Percentiles rank a stretch among this genome's conserved stretches.
Evolutionary conservation across 1,284 basidiomycete genomes (phyloP).

Genomic region (Cryptococcus maquisensis): DNA sequence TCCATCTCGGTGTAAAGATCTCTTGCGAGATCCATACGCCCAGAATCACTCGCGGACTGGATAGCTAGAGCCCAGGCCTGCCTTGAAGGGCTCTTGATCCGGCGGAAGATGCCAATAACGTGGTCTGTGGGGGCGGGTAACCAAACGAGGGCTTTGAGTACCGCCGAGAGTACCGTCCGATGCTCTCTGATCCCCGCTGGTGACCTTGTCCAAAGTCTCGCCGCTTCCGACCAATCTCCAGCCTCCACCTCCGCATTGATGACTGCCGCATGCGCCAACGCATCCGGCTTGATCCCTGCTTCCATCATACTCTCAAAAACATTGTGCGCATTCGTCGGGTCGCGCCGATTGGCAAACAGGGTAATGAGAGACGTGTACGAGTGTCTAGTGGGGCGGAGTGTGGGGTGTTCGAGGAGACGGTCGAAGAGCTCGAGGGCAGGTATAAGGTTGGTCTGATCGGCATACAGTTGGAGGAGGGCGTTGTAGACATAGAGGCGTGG

Average conservation of each 20-base stretch:
- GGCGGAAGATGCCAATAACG: conserved; percentile 63
- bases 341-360: conserved; percentile 62
- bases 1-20: conserved; percentile 69
- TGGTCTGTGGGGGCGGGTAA: conserved; percentile 70
- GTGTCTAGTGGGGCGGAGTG: conserved; percentile 54
- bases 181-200: conserved; percentile 50
- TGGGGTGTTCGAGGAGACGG: conserved; percentile 57
- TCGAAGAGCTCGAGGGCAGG: conserved; percentile 59
- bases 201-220: conserved; percentile 22
- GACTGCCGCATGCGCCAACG: conserved; percentile 62
- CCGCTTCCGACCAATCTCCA: conserved; percentile 57
- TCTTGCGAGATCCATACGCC: conserved; percentile 62
- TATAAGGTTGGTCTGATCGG: conserved; percentile 57
- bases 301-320: conserved; percentile 56
- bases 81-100: conserved; percentile 57
- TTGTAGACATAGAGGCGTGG: conserved; percentile 41
- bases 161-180: conserved; percentile 60
- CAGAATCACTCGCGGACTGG: conserved; percentile 76
- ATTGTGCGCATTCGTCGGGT: conserved; percentile 64
- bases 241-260: conserved; percentile 81
- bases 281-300: conserved; percentile 60
- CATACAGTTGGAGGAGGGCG: conserved; percentile 61
- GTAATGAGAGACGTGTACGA: conserved; percentile 69
- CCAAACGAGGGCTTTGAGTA: conserved; percentile 80
- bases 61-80: conserved; percentile 73